A percentile compares a stretch with the other conserved stretches of the same genome.
These are phyloP conservation scores for Hypoxylon sp. DNA, from an alignment of 2,329 filamentous ascomycete species.

Conservation along the genomic window DNA sequence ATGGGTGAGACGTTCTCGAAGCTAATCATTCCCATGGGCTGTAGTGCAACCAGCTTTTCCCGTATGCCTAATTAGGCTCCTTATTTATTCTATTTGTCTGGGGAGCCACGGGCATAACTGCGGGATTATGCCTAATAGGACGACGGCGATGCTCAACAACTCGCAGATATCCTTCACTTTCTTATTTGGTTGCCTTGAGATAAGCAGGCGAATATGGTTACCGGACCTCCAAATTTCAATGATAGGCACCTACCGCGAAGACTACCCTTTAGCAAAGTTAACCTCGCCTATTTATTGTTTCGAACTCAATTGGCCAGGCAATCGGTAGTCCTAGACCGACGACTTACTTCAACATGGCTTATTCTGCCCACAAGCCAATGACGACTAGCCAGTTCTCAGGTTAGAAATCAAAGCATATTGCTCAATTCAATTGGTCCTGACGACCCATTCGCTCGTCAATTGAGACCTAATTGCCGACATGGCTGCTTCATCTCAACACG, in stretches of 20 bases:
- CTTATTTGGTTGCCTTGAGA: constrained; percentile 17
- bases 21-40: constrained; percentile 20
- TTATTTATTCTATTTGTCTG: constrained; percentile 19
- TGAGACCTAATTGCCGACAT: constrained; percentile 38
- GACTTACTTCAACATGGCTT: not conserved
- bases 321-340: constrained; percentile 2
- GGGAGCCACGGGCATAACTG: constrained; percentile 7
- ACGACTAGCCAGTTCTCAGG: not conserved
- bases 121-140: constrained; percentile 18
- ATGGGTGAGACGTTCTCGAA: constrained; percentile 26
- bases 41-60: constrained; percentile 21
- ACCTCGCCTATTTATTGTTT: constrained; percentile 2
- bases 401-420: constrained; percentile 10
- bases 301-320: constrained; percentile 24
- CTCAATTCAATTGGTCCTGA: constrained; percentile 29
- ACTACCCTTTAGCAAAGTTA: constrained; percentile 6
- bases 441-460: constrained; percentile 25
- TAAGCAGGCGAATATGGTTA: constrained; percentile 11
- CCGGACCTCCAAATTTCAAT: not conserved
- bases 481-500: constrained; percentile 21
- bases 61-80: constrained; percentile 27
- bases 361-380: not conserved
- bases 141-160: constrained; percentile 6
- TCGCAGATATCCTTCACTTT: constrained; percentile 11
- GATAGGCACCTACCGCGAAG: not conserved